phyloP scores from a whole-genome alignment of 2,329 filamentous ascomycete genomes.

The Ophiostoma populinum region DNA sequence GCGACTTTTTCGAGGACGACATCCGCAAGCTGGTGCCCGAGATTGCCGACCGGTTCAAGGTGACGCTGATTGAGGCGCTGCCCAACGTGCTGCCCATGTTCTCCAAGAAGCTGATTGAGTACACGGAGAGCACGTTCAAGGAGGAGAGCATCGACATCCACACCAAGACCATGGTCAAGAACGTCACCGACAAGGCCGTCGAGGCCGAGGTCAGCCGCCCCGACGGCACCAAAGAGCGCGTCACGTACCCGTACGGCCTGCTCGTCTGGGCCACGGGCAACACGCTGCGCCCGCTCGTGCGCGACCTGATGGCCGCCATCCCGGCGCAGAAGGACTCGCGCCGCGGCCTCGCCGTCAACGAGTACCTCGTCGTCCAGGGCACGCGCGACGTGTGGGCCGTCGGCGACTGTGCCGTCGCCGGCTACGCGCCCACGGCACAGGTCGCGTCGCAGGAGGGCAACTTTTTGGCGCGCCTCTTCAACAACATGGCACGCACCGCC shows the following conservation, averaged over 20 bases:
- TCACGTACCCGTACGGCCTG: constrained; percentile 81
- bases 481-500: constrained; percentile 95
- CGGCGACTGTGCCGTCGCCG: constrained; percentile 91
- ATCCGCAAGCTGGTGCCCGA: constrained; percentile 96
- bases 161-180: constrained; percentile 99
- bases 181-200: constrained; percentile 80
- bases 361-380: constrained; percentile 96
- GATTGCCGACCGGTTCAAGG: constrained; percentile 86
- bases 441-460: constrained; percentile 89
- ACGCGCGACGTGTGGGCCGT: constrained; percentile 96
- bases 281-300: constrained; percentile 73
- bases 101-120: constrained; percentile 97
- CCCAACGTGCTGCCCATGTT: constrained; percentile 96
- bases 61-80: constrained; percentile 91
- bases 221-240: constrained; percentile 66
- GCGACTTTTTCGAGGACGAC: constrained; percentile 97
- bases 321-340: constrained; percentile 90
- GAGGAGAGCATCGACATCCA: constrained; percentile 96
- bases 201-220: constrained; percentile 72
- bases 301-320: constrained; percentile 81
- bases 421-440: constrained; percentile 94
- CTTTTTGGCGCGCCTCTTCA: constrained; percentile 91
- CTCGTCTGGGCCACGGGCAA: constrained; percentile 98
- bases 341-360: constrained; percentile 89
- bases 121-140: constrained; percentile 97